Conservation (phyloP, 225 moss, liverwort and hornwort genomes). For the Physcomitrium patens region DNA sequence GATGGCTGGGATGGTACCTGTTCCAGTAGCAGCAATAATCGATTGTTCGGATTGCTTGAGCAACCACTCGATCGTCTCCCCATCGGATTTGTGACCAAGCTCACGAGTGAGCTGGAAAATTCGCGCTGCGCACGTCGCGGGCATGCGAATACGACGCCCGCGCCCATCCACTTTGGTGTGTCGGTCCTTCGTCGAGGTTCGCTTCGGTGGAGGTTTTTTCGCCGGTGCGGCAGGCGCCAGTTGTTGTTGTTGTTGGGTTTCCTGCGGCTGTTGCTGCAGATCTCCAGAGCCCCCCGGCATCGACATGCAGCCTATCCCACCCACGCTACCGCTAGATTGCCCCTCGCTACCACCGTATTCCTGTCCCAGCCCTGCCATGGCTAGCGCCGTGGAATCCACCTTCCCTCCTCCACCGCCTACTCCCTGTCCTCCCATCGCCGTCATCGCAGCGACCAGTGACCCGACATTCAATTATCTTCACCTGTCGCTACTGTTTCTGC, state of each 20-base stretch:
- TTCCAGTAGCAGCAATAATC: slow-evolving; percentile 91
- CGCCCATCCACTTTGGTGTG: slow-evolving; percentile 99
- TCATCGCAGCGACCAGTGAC: slow-evolving; percentile 88
- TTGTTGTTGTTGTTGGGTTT: slow-evolving; percentile 13
- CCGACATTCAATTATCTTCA: slow-evolving; percentile 86
- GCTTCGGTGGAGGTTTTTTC: slow-evolving; percentile 91
- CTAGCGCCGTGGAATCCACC: slow-evolving; percentile 83
- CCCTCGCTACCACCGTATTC: slow-evolving; percentile 74
- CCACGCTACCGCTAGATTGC: slow-evolving; percentile 61
- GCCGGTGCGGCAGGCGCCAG: slow-evolving; percentile 49
- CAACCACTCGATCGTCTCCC: slow-evolving; percentile 98
- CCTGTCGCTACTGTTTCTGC: slow-evolving; percentile 42
- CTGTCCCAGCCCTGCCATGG: slow-evolving; percentile 90
- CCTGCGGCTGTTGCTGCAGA: slow-evolving; percentile 27
- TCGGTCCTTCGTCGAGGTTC: slow-evolving; percentile 95
- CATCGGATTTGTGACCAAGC: slow-evolving; percentile 96
- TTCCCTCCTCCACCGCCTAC: slow-evolving; percentile 73
- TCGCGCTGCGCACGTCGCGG: slow-evolving; percentile 94
- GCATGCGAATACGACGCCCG: slow-evolving; percentile 98
- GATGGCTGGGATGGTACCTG: slow-evolving; percentile 87
- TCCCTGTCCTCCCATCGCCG: slow-evolving; percentile 97
- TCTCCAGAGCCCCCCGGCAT: slow-evolving; percentile 65
- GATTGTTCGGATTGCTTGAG: slow-evolving; percentile 96
- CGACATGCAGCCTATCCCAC: slow-evolving; percentile 56
- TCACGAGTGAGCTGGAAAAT: slow-evolving; percentile 99